Evolutionary conservation across 192 early-diverging fungal species (phyloP), one percentile per base, ranked within the genome.

Genomic region (Coemansia sp.): DNA sequence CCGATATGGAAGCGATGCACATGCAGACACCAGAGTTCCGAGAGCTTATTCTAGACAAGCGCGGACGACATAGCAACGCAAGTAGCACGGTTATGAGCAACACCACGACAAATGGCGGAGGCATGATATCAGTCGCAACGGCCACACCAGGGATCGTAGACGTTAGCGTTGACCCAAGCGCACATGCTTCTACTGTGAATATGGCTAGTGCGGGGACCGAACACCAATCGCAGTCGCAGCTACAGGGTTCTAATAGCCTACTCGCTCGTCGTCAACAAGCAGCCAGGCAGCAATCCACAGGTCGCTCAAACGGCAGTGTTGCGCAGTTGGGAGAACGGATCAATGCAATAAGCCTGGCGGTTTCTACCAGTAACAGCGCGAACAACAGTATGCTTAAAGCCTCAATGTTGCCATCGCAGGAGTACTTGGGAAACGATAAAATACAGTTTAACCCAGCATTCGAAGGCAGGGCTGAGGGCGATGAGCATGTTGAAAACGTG

Each of bases 1-100:
- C 63, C 16, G 66, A 78, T 26, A 66, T 74, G 75, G 64, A 58
- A 18, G 24, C 55, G 53, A 55, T 78, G 43, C 81, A 78, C 36
- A 35, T 65, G 21, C 60, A 67, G 6, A 65, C 66, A 48, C 58
- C 79, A 8, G 79, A 82, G 51, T 58, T 82, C 33, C 65, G 64
- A 20, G 79, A 73, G 62, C 64, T 74, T 11, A 62, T 64, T 62
- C 60, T 64, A 9, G 66, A 64, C 60, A 51, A 44, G 30, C 20
- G 39, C 24, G 60, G 39, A n/a, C 45, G 62, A 38, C 72, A 64
- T 4, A 64, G 61, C 51, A 62, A 60, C 21, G 48, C 62, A 18
- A 52, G 35, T n/a, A 38, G 18, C 30, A 38, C 57, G 6, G 20
- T 18, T 7, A 59, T 36, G 30, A 38, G 57, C 35, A n/a, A 18